Base-by-base conservation (phyloP, 805 yeast species). In the Kodamaea nitidulidarum region DNA sequence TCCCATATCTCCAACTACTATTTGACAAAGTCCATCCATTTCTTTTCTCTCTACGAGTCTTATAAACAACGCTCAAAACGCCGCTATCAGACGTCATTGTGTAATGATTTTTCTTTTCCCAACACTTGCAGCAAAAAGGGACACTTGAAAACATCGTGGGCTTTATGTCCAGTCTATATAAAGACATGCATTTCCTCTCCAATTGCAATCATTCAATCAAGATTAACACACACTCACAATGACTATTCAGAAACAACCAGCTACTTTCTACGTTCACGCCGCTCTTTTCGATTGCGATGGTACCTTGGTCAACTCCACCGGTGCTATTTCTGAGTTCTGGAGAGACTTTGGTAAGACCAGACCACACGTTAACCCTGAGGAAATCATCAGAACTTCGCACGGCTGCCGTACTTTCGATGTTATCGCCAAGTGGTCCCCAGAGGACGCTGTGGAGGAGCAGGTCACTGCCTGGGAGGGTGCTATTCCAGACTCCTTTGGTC, bases 381-480 rank as follows among this genome's bases (percentile, higher is more conserved):
- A 81, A 51, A 82, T 85, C 40, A 78, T 84, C 58, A 75, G 79
- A 60, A 76, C 81, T 39, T 75, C 84, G 25, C 95, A 87, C 63
- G 95, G 95, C 29, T 80, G 86, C 58, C 76, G 95, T 63, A 85
- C 95, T 24, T 76, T 76, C 50, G 95, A 87, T 54, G 83, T 84
- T 27, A 76, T 85, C 57, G 76, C 76, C 49, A 76, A 75, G 57
- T 80, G 79, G 73, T 80, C 86, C 50, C 91, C 93, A 39, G 81
- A 80, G 58, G 78, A 78, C 55, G 90, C 87, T 39, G 70, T 72
- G 47, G 78, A 67, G 35, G 80, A 78, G 51, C 78, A 79, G 60
- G 82, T 78, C 27, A 76, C 83, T 37, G 73, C 70, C 44, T 71
- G 81, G 62, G 91, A 84, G 63, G 80, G 77, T 40, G 71, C 75